A percentile compares a stretch with the other conserved stretches of the same genome.
Conservation (phyloP, 345 rosid genomes). For the Bruguiera parviflora region DNA sequence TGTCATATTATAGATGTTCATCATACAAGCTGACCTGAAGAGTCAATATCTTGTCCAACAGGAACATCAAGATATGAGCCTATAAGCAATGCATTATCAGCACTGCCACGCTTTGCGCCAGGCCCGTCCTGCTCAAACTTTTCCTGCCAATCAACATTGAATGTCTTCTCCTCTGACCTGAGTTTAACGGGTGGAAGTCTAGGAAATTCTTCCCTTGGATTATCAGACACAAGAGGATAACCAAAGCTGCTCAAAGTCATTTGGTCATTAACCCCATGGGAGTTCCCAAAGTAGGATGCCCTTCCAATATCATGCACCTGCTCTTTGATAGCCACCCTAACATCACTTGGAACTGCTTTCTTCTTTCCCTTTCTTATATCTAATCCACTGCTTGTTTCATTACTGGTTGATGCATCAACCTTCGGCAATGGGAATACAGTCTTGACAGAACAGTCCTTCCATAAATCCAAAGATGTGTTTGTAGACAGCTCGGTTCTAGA, state of each 20-base stretch:
- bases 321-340: conserved; percentile 62
- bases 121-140: conserved; percentile 70
- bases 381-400: conserved; percentile 28
- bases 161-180: conserved; percentile 82
- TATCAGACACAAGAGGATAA: conserved; percentile 54
- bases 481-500: conserved; percentile 44
- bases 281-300: conserved; percentile 64
- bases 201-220: conserved; percentile 79
- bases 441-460: conserved; percentile 76
- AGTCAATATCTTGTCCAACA: conserved; percentile 82
- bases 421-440: conserved; percentile 63
- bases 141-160: conserved; percentile 75
- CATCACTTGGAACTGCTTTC: conserved; percentile 47
- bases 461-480: conserved; percentile 44
- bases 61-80: conserved; percentile 95
- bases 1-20: conserved; percentile 2
- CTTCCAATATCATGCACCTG: conserved; percentile 94
- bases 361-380: conserved; percentile 71
- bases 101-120: conserved; percentile 46
- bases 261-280: conserved; percentile 48
- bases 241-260: conserved; percentile 42
- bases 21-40: conserved; percentile 65
- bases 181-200: conserved; percentile 96
- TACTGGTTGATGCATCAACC: conserved; percentile 51
- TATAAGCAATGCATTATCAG: conserved; percentile 64